phyloP scores from a whole-genome alignment of 2,329 filamentous ascomycete species.

The Didymella pomorum region DNA sequence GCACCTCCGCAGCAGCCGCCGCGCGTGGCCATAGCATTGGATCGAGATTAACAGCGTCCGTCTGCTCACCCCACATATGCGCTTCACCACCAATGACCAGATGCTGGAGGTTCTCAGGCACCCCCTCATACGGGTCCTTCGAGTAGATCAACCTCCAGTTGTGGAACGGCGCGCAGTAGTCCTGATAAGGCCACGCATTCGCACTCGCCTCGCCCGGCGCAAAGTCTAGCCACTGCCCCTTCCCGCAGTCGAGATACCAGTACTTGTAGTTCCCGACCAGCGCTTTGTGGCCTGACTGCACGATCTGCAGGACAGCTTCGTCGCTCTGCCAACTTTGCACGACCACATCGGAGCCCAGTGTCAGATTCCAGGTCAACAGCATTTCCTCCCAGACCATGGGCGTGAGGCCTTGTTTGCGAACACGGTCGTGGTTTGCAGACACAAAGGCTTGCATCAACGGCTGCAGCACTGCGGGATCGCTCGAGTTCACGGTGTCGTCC shows the following conservation, averaged over 20 bases:
- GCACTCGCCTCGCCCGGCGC: constrained; percentile 58
- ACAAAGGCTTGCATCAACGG: constrained; percentile 82
- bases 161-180: constrained; percentile 83
- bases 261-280: constrained; percentile 79
- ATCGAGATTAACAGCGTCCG: constrained; percentile 79
- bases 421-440: constrained; percentile 71
- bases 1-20: constrained; percentile 76
- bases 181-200: constrained; percentile 72
- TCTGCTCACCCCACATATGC: constrained; percentile 81
- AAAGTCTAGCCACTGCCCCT: constrained; percentile 81
- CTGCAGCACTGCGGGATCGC: constrained; percentile 68
- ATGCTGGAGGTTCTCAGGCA: constrained; percentile 66
- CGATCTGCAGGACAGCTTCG: constrained; percentile 67
- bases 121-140: constrained; percentile 74
- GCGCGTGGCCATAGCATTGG: constrained; percentile 79
- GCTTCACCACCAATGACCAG: constrained; percentile 83
- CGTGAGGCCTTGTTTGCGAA: constrained; percentile 69
- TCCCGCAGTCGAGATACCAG: constrained; percentile 86
- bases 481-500: constrained; percentile 73
- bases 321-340: constrained; percentile 81
- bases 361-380: constrained; percentile 78
- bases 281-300: constrained; percentile 71
- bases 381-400: constrained; percentile 92
- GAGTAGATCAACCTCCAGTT: constrained; percentile 84
- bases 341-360: constrained; percentile 73